phyloP scores from a whole-genome alignment of 805 yeast species.

The Wickerhamomyces bovis region DNA sequence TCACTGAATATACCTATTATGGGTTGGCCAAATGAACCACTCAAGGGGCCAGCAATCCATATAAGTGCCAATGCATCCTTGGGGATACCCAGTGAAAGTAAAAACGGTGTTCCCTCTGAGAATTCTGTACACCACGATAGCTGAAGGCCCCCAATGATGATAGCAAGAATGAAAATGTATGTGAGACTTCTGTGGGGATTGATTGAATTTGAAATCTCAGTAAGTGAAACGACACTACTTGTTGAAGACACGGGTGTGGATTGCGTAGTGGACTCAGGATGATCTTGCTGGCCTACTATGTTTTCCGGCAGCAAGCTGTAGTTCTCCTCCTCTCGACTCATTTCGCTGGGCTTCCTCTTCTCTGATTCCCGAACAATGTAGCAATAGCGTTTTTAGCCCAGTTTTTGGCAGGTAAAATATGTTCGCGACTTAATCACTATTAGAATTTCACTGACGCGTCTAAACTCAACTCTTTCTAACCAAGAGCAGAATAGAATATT shows the following conservation, averaged over 20 bases:
- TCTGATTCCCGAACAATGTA: not conserved
- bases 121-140: constrained; percentile 64
- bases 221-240: constrained; percentile 9
- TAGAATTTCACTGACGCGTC: not conserved
- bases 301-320: not conserved
- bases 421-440: not conserved
- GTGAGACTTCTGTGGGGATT: constrained; percentile 39
- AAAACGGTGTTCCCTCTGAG: constrained; percentile 55
- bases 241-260: not conserved
- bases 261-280: not conserved
- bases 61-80: constrained; percentile 49
- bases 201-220: constrained; percentile 25
- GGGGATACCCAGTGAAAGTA: constrained; percentile 56
- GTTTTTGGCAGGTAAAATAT: not conserved
- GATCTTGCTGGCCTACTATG: not conserved
- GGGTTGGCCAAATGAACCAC: constrained; percentile 62
- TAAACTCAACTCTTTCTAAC: not conserved
- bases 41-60: constrained; percentile 64
- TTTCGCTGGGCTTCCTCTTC: not conserved
- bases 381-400: not conserved
- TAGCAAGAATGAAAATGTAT: constrained; percentile 41
- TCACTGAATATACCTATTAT: constrained; percentile 55
- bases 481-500: not conserved
- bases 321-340: not conserved
- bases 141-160: constrained; percentile 52